Evolutionary conservation across 257 asterid genomes (phyloP).

Genomic region (Orobanche coerulescens): DNA sequence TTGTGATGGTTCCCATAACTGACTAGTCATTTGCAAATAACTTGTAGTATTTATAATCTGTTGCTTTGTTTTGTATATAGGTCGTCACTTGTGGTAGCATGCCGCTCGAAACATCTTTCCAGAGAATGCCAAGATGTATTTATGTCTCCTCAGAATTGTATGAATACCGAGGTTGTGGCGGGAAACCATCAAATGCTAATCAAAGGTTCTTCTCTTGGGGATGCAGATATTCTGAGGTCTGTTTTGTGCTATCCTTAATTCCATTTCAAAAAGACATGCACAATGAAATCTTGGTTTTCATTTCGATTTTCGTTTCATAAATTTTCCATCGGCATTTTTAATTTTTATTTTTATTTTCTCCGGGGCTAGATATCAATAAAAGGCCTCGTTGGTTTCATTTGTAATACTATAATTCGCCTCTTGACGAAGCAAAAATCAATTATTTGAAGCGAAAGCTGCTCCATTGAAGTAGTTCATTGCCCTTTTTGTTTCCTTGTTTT

Average conservation of each 20-base stretch:
- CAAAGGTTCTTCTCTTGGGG: constrained; percentile 88
- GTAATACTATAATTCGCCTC: no score
- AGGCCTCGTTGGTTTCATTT: constrained; percentile 4
- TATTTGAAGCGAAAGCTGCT: constrained; percentile 3
- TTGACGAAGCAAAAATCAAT: background rate
- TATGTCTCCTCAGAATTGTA: constrained; percentile 75
- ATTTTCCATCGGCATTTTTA: background rate
- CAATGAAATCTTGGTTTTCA: background rate
- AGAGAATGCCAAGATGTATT: constrained; percentile 73
- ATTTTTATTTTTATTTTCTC: background rate
- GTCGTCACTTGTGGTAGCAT: constrained; percentile 97
- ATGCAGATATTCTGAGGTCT: constrained; percentile 84
- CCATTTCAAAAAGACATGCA: background rate
- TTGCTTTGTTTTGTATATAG: constrained; percentile 29
- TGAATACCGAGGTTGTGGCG: constrained; percentile 75
- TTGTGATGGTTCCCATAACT: background rate
- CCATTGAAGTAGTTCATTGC: background rate
- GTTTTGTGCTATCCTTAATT: constrained; percentile 18
- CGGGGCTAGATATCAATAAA: background rate
- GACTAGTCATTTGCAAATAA: constrained; percentile 4
- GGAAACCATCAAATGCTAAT: constrained; percentile 52
- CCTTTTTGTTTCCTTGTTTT: constrained; percentile 18
- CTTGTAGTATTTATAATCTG: constrained; percentile 1
- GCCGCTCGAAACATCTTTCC: constrained; percentile 93
- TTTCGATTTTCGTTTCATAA: background rate